A percentile compares a stretch with the other conserved stretches of the same genome.
Evolutionary conservation across 2,329 filamentous ascomycete genomes (phyloP).

Genomic region (Cytospora mali): DNA sequence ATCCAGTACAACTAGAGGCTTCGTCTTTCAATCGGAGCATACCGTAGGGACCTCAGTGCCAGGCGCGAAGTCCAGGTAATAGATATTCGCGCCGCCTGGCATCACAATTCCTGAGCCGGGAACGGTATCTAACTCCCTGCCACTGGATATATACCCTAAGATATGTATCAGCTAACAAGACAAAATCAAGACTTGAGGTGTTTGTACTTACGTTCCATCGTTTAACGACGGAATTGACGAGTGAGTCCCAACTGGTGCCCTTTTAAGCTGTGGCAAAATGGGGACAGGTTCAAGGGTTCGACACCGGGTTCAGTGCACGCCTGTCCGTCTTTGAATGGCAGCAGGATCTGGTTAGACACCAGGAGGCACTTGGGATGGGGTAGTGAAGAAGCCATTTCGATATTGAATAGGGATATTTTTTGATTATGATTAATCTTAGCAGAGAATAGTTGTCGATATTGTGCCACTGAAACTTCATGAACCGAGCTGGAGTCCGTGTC

Average conservation of each 20-base stretch:
- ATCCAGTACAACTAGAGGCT: no score
- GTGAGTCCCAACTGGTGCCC: conserved; percentile 16
- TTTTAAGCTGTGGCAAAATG: conserved; percentile 3
- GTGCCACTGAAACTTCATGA: no score
- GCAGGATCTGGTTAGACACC: conserved; percentile 6
- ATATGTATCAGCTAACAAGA: conserved; percentile 3
- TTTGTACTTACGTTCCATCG: conserved; percentile 28
- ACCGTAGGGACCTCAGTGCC: conserved; percentile 35
- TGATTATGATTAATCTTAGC: no score
- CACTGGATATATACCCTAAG: conserved; percentile 8
- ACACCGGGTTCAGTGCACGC: conserved; percentile 14
- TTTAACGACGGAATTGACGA: conserved; percentile 23
- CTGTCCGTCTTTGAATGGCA: not conserved
- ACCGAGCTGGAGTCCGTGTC: no score
- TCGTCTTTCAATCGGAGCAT: not conserved
- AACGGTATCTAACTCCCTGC: conserved; percentile 31
- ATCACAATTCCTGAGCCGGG: conserved; percentile 38
- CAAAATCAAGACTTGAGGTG: conserved; percentile 27
- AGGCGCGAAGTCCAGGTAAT: conserved; percentile 37
- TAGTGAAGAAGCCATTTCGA: conserved; percentile 12
- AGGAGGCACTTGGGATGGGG: conserved; percentile 11
- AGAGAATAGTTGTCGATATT: no score
- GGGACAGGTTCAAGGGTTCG: conserved; percentile 5
- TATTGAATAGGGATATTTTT: not conserved
- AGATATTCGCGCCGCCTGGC: conserved; percentile 38